Percentiles rank a stretch among this genome's conserved stretches.
Evolutionary conservation across 805 yeast genomes (phyloP).

Genomic region (Saccharomycopsis synnaedendra): DNA sequence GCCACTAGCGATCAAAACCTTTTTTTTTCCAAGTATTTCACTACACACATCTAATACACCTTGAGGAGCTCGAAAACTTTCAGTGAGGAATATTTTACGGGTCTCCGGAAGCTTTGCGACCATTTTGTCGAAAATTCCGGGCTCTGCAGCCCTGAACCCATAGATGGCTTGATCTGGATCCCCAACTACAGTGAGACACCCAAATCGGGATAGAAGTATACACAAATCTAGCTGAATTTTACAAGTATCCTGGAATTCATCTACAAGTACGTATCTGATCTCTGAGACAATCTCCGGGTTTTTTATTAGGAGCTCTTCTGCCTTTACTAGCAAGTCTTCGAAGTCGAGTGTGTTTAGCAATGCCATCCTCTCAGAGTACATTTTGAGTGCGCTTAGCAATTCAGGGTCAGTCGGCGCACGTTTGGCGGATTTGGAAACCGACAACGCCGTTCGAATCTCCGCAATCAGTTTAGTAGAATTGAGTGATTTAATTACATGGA

Average conservation of each 20-base stretch:
- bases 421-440: slow-evolving; percentile 38
- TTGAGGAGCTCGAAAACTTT: slow-evolving; percentile 75
- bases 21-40: slow-evolving; percentile 21
- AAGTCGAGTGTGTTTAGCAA: slow-evolving; percentile 47
- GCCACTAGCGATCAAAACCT: no score
- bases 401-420: neutral
- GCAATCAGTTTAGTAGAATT: slow-evolving; percentile 20
- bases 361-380: slow-evolving; percentile 40
- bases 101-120: slow-evolving; percentile 10
- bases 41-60: slow-evolving; percentile 58
- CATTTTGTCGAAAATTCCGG: slow-evolving; percentile 55
- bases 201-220: slow-evolving; percentile 34
- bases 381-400: slow-evolving; percentile 21
- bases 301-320: slow-evolving; percentile 36
- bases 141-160: slow-evolving; percentile 73
- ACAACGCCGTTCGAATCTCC: slow-evolving; percentile 28
- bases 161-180: slow-evolving; percentile 96
- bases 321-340: slow-evolving; percentile 64
- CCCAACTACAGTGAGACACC: slow-evolving; percentile 60
- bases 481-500: slow-evolving; percentile 30
- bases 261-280: slow-evolving; percentile 69
- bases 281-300: slow-evolving; percentile 34
- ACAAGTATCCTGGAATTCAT: slow-evolving; percentile 93
- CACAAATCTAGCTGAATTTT: slow-evolving; percentile 55
- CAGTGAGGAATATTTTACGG: slow-evolving; percentile 27